Percentiles rank a stretch among this genome's conserved stretches.
phyloP scores from a whole-genome alignment of 495 filamentous ascomycete species.

The Talaromyces stipitatus region DNA sequence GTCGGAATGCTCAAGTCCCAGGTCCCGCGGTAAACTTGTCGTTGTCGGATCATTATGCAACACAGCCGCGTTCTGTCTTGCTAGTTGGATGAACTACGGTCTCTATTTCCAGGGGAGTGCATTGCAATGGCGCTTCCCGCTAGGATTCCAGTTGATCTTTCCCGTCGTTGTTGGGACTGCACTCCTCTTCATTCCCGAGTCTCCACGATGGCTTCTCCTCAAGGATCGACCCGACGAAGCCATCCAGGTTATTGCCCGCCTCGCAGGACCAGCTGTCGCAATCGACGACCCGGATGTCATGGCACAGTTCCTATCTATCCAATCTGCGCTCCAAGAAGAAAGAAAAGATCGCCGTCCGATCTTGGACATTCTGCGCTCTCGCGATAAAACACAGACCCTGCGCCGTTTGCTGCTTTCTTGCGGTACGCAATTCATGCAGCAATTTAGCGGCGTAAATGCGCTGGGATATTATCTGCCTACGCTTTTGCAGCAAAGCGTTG shows the following conservation, averaged over 20 bases:
- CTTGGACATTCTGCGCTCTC: constrained; percentile 9
- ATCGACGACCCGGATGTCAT: constrained; percentile 32
- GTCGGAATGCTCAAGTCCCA: constrained; percentile 23
- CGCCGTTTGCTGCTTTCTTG: constrained; percentile 17
- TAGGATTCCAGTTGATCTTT: constrained; percentile 40
- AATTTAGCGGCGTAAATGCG: constrained; percentile 17
- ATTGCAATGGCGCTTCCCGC: constrained; percentile 42
- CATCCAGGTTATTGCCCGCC: constrained; percentile 42
- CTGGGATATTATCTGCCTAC: constrained; percentile 11
- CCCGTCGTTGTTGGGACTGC: constrained; percentile 22
- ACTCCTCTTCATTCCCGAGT: constrained; percentile 16
- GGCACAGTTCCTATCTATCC: constrained; percentile 16
- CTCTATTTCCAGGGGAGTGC: constrained; percentile 22
- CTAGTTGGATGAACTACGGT: constrained; percentile 34
- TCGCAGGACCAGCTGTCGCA: constrained; percentile 29
- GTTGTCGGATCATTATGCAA: constrained; percentile 21
- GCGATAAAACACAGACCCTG: constrained; percentile 16
- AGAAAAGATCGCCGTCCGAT: constrained; percentile 8
- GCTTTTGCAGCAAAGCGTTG: constrained; percentile 18
- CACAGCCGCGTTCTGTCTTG: constrained; percentile 23
- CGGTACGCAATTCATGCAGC: constrained; percentile 25
- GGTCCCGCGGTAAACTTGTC: constrained; percentile 23
- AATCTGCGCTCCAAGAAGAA: constrained; percentile 14
- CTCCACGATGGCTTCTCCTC: constrained; percentile 20
- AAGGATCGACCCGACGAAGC: constrained; percentile 41